Conservation (phyloP, 2,329 filamentous ascomycete species). For the Ophiobolus disseminans region DNA sequence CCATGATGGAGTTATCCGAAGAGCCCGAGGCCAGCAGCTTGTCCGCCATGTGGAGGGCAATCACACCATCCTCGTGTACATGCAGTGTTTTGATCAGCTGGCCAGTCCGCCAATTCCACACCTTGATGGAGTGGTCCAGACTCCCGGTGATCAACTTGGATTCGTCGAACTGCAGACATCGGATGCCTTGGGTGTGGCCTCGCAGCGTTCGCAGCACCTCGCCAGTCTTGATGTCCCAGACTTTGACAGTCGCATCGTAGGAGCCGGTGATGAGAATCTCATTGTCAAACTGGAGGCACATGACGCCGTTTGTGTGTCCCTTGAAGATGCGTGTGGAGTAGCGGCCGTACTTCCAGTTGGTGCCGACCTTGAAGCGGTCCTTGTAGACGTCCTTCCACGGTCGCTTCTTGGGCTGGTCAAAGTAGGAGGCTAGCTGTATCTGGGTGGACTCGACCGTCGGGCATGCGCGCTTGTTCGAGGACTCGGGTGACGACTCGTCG, state of each 20-base stretch:
- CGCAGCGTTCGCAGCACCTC: conserved; percentile 82
- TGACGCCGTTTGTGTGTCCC: conserved; percentile 87
- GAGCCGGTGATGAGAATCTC: conserved; percentile 91
- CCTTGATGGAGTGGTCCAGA: conserved; percentile 83
- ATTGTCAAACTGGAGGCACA: conserved; percentile 81
- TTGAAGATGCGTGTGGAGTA: conserved; percentile 84
- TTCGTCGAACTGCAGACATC: conserved; percentile 92
- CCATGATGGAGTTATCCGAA: conserved; percentile 85
- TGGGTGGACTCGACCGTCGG: conserved; percentile 22
- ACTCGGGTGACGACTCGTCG: conserved; percentile 30
- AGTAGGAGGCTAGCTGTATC: conserved; percentile 55
- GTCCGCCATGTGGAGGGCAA: conserved; percentile 85
- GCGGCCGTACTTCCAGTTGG: conserved; percentile 95
- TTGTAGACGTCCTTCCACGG: conserved; percentile 98
- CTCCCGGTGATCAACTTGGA: conserved; percentile 89
- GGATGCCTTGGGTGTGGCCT: conserved; percentile 83
- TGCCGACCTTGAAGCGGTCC: conserved; percentile 92
- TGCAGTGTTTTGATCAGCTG: conserved; percentile 81
- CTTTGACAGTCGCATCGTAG: conserved; percentile 93
- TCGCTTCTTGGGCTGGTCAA: conserved; percentile 59
- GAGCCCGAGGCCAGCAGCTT: conserved; percentile 88
- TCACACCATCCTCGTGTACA: conserved; percentile 81
- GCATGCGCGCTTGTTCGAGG: conserved; percentile 45
- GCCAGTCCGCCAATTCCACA: conserved; percentile 97
- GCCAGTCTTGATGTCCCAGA: conserved; percentile 92